Conservation (phyloP, 768 basidiomycete genomes). For the Lactarius trivialis region DNA sequence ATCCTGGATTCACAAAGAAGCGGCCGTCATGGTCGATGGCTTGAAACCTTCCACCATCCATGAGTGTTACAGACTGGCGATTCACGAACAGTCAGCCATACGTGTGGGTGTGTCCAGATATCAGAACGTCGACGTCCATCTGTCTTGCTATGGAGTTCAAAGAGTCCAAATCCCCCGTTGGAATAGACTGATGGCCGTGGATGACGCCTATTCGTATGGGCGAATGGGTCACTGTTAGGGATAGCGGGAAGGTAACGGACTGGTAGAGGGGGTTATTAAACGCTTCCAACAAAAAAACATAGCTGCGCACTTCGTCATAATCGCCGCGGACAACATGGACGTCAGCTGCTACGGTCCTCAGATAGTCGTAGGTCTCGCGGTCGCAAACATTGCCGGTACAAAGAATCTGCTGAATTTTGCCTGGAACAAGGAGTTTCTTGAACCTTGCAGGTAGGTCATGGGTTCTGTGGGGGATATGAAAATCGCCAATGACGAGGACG, state of each 20-base stretch:
- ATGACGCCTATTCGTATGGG: conserved; percentile 89
- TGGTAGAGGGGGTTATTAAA: conserved; percentile 24
- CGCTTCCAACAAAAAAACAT: neutral
- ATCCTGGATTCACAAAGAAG: conserved; percentile 96
- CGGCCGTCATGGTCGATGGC: conserved; percentile 85
- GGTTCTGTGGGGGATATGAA: conserved; percentile 86
- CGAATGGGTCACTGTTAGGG: conserved; percentile 70
- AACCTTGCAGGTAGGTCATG: conserved; percentile 95
- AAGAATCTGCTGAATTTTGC: conserved; percentile 96
- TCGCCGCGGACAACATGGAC: conserved; percentile 90
- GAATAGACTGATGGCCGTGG: conserved; percentile 91
- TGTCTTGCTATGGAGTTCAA: conserved; percentile 82
- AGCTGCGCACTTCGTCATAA: conserved; percentile 76
- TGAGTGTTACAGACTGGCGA: neutral
- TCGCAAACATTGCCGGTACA: conserved; percentile 98
- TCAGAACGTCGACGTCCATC: conserved; percentile 95
- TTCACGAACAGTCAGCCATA: conserved; percentile 34
- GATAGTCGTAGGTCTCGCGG: conserved; percentile 94
- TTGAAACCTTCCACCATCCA: conserved; percentile 61
- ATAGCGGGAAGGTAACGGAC: conserved; percentile 71
- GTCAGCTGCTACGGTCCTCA: conserved; percentile 89
- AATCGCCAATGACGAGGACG: conserved; percentile 94
- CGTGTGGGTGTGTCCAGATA: conserved; percentile 94
- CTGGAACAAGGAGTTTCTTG: conserved; percentile 82
- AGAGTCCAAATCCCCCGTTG: conserved; percentile 88